These are phyloP conservation scores for Cladosporium sp. DNA, from an alignment of 2,329 filamentous ascomycete species.

Conservation along the genomic window DNA sequence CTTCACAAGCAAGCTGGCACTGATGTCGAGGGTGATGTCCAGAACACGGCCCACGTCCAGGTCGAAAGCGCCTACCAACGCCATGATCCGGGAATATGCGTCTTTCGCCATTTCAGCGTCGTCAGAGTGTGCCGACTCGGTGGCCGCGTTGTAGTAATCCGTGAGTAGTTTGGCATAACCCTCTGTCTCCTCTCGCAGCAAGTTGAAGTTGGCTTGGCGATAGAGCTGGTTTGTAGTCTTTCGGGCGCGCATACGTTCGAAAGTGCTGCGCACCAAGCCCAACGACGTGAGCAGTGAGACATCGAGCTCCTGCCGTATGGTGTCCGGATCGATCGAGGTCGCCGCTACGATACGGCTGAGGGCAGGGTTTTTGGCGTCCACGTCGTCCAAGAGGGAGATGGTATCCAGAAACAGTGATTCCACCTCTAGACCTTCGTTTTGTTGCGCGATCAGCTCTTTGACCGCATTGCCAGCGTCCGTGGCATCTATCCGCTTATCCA, in stretches of 20 bases:
- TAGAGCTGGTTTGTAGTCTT: constrained; percentile 93
- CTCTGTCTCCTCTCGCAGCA: constrained; percentile 91
- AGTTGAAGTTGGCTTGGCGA: constrained; percentile 93
- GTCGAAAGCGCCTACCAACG: constrained; percentile 93
- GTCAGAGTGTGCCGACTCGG: constrained; percentile 64
- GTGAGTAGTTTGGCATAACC: constrained; percentile 96
- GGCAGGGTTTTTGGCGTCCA: constrained; percentile 54
- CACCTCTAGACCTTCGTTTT: constrained; percentile 43
- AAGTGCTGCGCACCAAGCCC: constrained; percentile 79
- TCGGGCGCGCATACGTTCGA: constrained; percentile 75
- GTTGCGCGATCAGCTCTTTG: constrained; percentile 65
- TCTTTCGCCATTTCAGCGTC: constrained; percentile 74
- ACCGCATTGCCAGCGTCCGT: constrained; percentile 67
- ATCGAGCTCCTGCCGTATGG: constrained; percentile 83
- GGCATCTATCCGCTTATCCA: constrained; percentile 65
- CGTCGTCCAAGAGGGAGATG: constrained; percentile 72
- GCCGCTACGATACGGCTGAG: constrained; percentile 67
- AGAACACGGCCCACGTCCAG: constrained; percentile 91
- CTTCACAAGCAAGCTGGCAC: constrained; percentile 88
- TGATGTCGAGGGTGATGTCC: constrained; percentile 92
- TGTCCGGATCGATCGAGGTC: constrained; percentile 64
- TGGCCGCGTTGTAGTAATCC: constrained; percentile 87
- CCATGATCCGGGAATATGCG: constrained; percentile 89
- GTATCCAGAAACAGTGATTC: constrained; percentile 74
- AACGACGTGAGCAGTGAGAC: constrained; percentile 68